These are phyloP conservation scores for Cryptosporidium parvum DNA, from an alignment of 169 alveolate species.

Conservation along the genomic window DNA sequence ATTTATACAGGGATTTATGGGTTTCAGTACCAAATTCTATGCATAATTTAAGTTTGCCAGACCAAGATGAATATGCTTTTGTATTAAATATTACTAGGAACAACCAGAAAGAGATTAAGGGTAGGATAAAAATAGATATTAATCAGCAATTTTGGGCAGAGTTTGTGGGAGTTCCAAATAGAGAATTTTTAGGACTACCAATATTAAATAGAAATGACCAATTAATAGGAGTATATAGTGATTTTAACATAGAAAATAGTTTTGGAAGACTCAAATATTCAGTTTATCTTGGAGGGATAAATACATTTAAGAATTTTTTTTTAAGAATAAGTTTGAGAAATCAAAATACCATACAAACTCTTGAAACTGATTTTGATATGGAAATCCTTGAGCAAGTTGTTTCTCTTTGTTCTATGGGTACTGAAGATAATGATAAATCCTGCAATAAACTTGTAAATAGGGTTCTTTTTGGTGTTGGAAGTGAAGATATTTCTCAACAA, in stretches of 20 bases:
- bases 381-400: constrained; percentile 14
- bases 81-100: not conserved
- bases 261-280: constrained; percentile 8
- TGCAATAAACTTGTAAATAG: not conserved
- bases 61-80: not conserved
- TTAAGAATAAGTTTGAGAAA: constrained; percentile 3
- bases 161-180: constrained; percentile 23
- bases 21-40: constrained; percentile 17
- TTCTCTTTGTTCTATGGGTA: constrained; percentile 5
- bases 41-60: constrained; percentile 42
- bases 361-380: not conserved
- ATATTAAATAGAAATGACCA: constrained; percentile 11
- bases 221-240: constrained; percentile 54
- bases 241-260: constrained; percentile 6
- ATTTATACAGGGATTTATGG: constrained; percentile 25
- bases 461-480: constrained; percentile 45
- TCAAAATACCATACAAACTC: not conserved
- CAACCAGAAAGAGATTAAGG: not conserved
- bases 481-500: not conserved
- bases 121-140: not conserved
- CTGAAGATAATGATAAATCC: not conserved
- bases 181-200: constrained; percentile 34
- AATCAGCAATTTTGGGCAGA: constrained; percentile 31
- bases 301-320: constrained; percentile 10
- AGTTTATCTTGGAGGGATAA: constrained; percentile 8